Percentiles rank a stretch among this genome's conserved stretches.
phyloP scores from a whole-genome alignment of 176 grass and related monocot species.

The Cenchrus americanus region DNA sequence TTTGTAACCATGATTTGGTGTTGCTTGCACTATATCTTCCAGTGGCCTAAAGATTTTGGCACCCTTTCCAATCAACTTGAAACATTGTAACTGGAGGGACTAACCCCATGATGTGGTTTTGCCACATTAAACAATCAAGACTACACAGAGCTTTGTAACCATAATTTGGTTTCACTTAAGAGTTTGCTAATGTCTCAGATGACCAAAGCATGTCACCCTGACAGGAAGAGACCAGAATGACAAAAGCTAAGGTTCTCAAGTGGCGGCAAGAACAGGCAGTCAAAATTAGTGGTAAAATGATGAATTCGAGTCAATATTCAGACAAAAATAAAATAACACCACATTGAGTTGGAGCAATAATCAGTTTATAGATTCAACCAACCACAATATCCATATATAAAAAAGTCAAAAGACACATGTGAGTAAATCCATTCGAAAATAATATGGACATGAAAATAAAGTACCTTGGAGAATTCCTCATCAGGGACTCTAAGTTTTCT shows the following conservation, averaged over 20 bases:
- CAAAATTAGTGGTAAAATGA: neutral
- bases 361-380: neutral
- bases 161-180: constrained; percentile 2
- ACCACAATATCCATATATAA: neutral
- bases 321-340: neutral
- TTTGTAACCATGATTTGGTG: too few species aligned
- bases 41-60: too few species aligned
- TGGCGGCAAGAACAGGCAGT: neutral
- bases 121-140: too few species aligned
- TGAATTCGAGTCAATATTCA: too few species aligned
- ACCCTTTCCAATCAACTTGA: too few species aligned
- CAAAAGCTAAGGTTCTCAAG: neutral
- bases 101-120: too few species aligned
- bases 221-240: neutral
- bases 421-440: constrained; percentile 27
- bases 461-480: constrained; percentile 83
- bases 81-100: too few species aligned
- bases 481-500: constrained; percentile 67
- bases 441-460: constrained; percentile 14
- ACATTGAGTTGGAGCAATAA: neutral
- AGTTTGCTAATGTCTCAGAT: neutral
- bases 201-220: neutral
- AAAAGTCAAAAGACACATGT: neutral
- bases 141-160: neutral
- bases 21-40: too few species aligned